phyloP scores from a whole-genome alignment of 2,329 filamentous ascomycete species.

The Fusarium sp. region DNA sequence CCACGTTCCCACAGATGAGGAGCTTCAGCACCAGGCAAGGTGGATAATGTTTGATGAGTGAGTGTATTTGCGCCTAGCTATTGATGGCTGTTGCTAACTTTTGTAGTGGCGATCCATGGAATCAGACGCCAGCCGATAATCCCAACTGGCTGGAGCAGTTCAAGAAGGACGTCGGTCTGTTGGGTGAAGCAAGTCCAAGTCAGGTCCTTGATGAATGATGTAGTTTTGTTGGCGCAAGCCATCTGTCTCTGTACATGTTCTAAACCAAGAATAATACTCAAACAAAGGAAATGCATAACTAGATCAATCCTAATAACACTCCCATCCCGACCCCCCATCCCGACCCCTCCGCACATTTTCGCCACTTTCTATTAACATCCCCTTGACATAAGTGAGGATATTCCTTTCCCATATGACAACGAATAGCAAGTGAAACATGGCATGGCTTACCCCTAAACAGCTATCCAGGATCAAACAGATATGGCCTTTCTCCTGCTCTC shows the following conservation, averaged over 20 bases:
- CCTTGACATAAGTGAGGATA: too few species aligned
- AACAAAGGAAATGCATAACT: not conserved
- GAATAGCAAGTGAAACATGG: not conserved
- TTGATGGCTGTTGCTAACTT: slow-evolving; percentile 12
- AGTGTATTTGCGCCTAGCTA: slow-evolving; percentile 27
- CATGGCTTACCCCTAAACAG: too few species aligned
- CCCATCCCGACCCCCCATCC: too few species aligned
- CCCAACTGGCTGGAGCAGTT: slow-evolving; percentile 43
- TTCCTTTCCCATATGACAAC: not conserved
- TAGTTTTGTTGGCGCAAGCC: not conserved
- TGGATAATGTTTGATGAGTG: slow-evolving; percentile 45
- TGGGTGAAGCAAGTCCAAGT: not conserved
- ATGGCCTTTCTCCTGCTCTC: too few species aligned
- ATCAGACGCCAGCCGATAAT: slow-evolving; percentile 54
- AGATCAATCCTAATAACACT: not conserved
- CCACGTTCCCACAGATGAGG: slow-evolving; percentile 48
- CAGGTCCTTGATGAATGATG: not conserved
- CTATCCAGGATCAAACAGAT: too few species aligned
- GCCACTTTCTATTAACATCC: not conserved
- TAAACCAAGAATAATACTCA: not conserved
- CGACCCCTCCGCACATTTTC: not conserved
- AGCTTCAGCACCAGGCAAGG: slow-evolving; percentile 48
- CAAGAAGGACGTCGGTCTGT: not conserved
- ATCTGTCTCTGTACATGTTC: not conserved
- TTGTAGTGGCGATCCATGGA: slow-evolving; percentile 48